These are phyloP conservation scores for Suhomyces emberorum DNA, from an alignment of 805 yeast species.

Conservation along the genomic window DNA sequence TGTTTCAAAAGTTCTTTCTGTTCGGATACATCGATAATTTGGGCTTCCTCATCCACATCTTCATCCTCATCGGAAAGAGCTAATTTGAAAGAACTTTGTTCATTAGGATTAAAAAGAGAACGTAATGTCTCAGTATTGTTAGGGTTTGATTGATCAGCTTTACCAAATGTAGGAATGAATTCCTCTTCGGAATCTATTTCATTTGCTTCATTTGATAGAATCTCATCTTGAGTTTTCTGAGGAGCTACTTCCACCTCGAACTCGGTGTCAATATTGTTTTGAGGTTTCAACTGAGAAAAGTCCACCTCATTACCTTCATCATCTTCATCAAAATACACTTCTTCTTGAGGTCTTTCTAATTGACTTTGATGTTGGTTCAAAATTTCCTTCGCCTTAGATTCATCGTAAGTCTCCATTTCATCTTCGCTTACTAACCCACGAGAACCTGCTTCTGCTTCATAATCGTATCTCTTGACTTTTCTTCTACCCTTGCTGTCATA, in stretches of 20 bases:
- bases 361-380: constrained; percentile 8
- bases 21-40: constrained; percentile 18
- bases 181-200: constrained; percentile 33
- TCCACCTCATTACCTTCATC: constrained; percentile 43
- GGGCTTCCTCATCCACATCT: constrained; percentile 38
- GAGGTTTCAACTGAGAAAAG: constrained; percentile 7
- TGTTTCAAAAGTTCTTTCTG: constrained; percentile 27
- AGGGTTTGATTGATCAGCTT: constrained; percentile 20
- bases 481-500: constrained; percentile 38
- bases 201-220: constrained; percentile 2
- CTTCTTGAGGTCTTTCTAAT: constrained; percentile 23
- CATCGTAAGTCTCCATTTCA: constrained; percentile 4
- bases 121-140: constrained; percentile 60
- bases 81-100: constrained; percentile 30
- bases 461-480: constrained; percentile 30
- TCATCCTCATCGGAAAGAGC: constrained; percentile 42
- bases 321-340: constrained; percentile 34
- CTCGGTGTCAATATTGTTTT: neutral
- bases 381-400: constrained; percentile 9
- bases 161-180: constrained; percentile 56
- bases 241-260: constrained; percentile 15
- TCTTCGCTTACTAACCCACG: constrained; percentile 6
- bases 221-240: constrained; percentile 24
- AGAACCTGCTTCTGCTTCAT: constrained; percentile 28
- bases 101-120: constrained; percentile 48